Conservation (phyloP, 306 rosid genomes). For the Neltuma alba region DNA sequence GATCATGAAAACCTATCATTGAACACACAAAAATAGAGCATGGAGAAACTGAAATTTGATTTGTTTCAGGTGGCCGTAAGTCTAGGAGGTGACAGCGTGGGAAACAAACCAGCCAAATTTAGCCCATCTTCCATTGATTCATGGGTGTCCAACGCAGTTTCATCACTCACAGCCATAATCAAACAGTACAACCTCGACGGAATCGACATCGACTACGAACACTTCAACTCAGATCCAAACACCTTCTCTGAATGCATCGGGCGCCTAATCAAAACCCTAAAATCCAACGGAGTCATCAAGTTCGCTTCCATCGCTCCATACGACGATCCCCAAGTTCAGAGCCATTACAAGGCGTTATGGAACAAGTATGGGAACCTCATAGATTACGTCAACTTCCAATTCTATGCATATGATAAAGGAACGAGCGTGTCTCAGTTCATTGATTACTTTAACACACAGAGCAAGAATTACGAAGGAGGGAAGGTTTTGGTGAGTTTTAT, state of each 20-base stretch:
- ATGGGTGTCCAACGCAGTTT: slow-evolving; percentile 81
- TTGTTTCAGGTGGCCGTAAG: slow-evolving; percentile 49
- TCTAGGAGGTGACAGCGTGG: slow-evolving; percentile 69
- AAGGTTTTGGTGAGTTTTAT: slow-evolving; percentile 66
- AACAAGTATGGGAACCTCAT: slow-evolving; percentile 59
- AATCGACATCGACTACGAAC: slow-evolving; percentile 78
- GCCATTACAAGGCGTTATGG: slow-evolving; percentile 72
- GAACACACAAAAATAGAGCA: too few species aligned
- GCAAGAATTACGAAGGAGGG: slow-evolving; percentile 62
- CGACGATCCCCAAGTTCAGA: slow-evolving; percentile 65
- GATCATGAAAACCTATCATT: too few species aligned
- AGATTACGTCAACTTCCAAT: slow-evolving; percentile 83
- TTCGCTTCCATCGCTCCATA: slow-evolving; percentile 85
- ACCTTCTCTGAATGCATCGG: slow-evolving; percentile 75
- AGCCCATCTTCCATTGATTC: slow-evolving; percentile 64
- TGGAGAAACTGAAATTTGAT: neutral
- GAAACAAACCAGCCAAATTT: slow-evolving; percentile 48
- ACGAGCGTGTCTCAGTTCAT: slow-evolving; percentile 65
- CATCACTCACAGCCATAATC: slow-evolving; percentile 72
- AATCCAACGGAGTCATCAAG: slow-evolving; percentile 50
- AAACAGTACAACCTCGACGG: slow-evolving; percentile 62
- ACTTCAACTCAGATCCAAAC: slow-evolving; percentile 56
- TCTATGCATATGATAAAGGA: slow-evolving; percentile 73
- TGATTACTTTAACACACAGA: slow-evolving; percentile 55
- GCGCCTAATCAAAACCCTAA: slow-evolving; percentile 54